phyloP scores from a whole-genome alignment of 768 basidiomycete species.

The Auriscalpium vulgare region DNA sequence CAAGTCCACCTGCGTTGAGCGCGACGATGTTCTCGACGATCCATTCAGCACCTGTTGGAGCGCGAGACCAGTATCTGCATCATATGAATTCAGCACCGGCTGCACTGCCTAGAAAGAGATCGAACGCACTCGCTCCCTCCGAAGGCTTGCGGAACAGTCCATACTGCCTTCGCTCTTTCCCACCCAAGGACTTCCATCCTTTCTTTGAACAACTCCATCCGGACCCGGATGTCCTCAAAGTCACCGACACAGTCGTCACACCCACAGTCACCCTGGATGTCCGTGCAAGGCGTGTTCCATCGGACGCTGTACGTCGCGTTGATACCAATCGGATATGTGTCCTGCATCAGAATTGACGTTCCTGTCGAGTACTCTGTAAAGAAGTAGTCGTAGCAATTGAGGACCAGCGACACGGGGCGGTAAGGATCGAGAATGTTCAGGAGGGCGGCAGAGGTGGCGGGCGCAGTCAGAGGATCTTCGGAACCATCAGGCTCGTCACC shows the following conservation, averaged over 20 bases:
- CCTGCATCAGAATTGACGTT: slow-evolving; percentile 65
- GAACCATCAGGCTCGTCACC: slow-evolving; percentile 71
- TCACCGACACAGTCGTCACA: slow-evolving; percentile 60
- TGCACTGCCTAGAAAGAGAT: neutral
- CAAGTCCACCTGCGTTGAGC: slow-evolving; percentile 64
- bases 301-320: slow-evolving; percentile 56
- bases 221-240: slow-evolving; percentile 59
- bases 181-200: slow-evolving; percentile 57
- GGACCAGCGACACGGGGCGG: slow-evolving; percentile 48
- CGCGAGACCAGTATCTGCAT: slow-evolving; percentile 49
- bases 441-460: slow-evolving; percentile 35
- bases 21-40: slow-evolving; percentile 56
- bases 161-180: slow-evolving; percentile 61
- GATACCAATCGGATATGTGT: slow-evolving; percentile 47
- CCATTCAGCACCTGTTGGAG: slow-evolving; percentile 64
- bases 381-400: slow-evolving; percentile 54
- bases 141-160: slow-evolving; percentile 79
- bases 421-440: slow-evolving; percentile 47
- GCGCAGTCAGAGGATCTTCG: slow-evolving; percentile 54
- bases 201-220: slow-evolving; percentile 59
- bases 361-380: slow-evolving; percentile 54
- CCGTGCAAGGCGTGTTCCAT: slow-evolving; percentile 58
- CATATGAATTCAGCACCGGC: neutral
- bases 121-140: slow-evolving; percentile 35
- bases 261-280: slow-evolving; percentile 66